A percentile compares a stretch with the other conserved stretches of the same genome.
Conservation (phyloP, 2,329 filamentous ascomycete species). For the Fusarium paranaense region DNA sequence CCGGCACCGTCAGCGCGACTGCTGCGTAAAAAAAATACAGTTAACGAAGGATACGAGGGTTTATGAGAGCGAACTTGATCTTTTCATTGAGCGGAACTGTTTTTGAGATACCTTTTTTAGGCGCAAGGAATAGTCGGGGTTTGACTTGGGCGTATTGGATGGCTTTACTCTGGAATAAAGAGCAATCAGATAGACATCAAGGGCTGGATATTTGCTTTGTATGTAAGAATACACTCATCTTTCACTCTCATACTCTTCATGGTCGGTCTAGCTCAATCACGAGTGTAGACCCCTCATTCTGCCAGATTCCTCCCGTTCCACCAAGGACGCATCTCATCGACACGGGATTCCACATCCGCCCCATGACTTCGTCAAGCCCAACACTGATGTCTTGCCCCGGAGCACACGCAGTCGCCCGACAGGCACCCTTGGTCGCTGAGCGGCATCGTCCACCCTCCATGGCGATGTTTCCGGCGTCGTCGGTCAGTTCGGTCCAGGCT, state of each 20-base stretch:
- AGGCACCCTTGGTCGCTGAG: conserved; percentile 9
- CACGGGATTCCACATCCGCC: conserved; percentile 41
- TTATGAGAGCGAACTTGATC: conserved; percentile 31
- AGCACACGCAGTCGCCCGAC: conserved; percentile 35
- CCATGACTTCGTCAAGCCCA: conserved; percentile 11
- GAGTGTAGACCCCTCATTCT: conserved; percentile 22
- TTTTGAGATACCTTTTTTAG: conserved; percentile 30
- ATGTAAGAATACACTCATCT: conserved; percentile 5
- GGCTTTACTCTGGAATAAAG: neutral
- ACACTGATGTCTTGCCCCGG: conserved; percentile 13
- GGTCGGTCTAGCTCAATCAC: conserved; percentile 30
- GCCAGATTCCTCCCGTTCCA: conserved; percentile 37
- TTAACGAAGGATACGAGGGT: conserved; percentile 13
- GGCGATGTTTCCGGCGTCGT: conserved; percentile 5
- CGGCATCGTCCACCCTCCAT: conserved; percentile 25
- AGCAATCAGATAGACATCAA: neutral
- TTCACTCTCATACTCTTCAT: neutral
- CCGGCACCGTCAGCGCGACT: conserved; percentile 24
- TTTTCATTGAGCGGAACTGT: conserved; percentile 7
- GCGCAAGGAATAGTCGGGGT: conserved; percentile 14
- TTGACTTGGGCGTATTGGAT: neutral
- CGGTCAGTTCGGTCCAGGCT: conserved; percentile 16
- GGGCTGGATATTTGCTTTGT: neutral
- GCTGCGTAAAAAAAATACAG: conserved; percentile 26
- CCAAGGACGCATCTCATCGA: conserved; percentile 36